phyloP scores from a whole-genome alignment of 2,329 filamentous ascomycete species.

The Phaeosphaeriaceae sp. region DNA sequence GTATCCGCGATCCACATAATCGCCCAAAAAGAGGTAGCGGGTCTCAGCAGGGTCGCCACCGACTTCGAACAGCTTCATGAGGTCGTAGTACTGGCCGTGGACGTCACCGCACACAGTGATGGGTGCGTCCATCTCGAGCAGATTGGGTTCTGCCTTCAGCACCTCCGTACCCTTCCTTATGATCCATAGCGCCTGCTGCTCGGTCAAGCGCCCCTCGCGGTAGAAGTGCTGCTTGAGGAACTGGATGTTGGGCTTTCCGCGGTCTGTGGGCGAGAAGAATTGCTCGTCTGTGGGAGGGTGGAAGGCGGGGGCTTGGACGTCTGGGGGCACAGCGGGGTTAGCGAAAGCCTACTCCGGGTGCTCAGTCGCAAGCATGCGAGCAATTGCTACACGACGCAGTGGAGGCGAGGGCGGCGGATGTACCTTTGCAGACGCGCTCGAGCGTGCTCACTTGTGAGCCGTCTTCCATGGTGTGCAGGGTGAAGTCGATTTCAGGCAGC shows the following conservation, averaged over 20 bases:
- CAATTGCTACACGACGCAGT: constrained; percentile 7
- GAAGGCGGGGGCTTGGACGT: constrained; percentile 97
- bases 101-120: constrained; percentile 99
- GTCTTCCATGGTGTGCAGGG: constrained; percentile 98
- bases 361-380: constrained; percentile 3
- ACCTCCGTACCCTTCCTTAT: constrained; percentile 87
- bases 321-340: constrained; percentile 58
- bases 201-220: constrained; percentile 92
- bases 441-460: constrained; percentile 91
- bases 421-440: constrained; percentile 99
- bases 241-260: constrained; percentile 85
- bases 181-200: constrained; percentile 97
- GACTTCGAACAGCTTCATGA: constrained; percentile 99
- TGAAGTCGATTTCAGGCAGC: constrained; percentile 97
- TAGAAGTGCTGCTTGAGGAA: constrained; percentile 99
- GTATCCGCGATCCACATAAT: constrained; percentile 98
- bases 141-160: constrained; percentile 87
- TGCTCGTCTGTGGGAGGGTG: constrained; percentile 90
- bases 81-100: constrained; percentile 97
- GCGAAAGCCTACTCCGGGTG: constrained; percentile 27
- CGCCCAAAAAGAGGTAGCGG: constrained; percentile 93
- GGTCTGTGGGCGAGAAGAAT: constrained; percentile 88
- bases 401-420: constrained; percentile 10
- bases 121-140: constrained; percentile 98
- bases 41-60: constrained; percentile 97